Conservation (phyloP, 1,284 basidiomycete genomes). For the Puccinia triticina region DNA sequence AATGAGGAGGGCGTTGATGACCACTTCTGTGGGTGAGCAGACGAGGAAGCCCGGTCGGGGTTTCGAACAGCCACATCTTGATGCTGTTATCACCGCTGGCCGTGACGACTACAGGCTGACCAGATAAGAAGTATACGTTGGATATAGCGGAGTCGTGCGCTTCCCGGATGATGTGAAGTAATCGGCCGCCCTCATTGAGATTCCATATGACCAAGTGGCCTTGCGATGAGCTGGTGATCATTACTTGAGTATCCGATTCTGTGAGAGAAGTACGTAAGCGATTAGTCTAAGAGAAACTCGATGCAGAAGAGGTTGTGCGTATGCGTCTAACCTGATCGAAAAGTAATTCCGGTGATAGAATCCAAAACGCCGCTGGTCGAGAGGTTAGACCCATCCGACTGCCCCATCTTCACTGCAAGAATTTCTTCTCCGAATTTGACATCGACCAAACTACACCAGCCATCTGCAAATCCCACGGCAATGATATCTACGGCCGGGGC, state of each 20-base stretch:
- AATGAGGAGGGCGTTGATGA: conserved; percentile 84
- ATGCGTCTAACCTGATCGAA: conserved; percentile 77
- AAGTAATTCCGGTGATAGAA: conserved; percentile 73
- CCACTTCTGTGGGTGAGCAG: conserved; percentile 89
- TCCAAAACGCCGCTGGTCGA: conserved; percentile 67
- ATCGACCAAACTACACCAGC: conserved; percentile 85
- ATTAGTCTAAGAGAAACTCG: background rate
- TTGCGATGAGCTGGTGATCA: conserved; percentile 81
- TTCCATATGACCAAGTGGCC: conserved; percentile 91
- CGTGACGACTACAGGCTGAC: conserved; percentile 82
- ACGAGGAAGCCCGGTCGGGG: conserved; percentile 78
- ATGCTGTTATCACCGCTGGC: conserved; percentile 90
- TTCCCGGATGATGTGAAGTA: conserved; percentile 79
- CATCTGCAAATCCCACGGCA: conserved; percentile 84
- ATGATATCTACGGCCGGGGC: conserved; percentile 95
- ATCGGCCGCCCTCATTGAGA: conserved; percentile 74
- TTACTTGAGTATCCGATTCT: conserved; percentile 63
- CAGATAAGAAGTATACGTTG: conserved; percentile 82
- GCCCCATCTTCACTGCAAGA: conserved; percentile 77
- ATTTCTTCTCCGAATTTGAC: conserved; percentile 84
- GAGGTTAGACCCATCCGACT: conserved; percentile 53
- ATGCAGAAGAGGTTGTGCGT: conserved; percentile 23
- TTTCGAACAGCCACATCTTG: conserved; percentile 96
- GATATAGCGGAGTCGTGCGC: conserved; percentile 83
- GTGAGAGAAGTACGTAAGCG: background rate